phyloP scores from a whole-genome alignment of 345 rosid genomes.

The Corchorus olitorius region DNA sequence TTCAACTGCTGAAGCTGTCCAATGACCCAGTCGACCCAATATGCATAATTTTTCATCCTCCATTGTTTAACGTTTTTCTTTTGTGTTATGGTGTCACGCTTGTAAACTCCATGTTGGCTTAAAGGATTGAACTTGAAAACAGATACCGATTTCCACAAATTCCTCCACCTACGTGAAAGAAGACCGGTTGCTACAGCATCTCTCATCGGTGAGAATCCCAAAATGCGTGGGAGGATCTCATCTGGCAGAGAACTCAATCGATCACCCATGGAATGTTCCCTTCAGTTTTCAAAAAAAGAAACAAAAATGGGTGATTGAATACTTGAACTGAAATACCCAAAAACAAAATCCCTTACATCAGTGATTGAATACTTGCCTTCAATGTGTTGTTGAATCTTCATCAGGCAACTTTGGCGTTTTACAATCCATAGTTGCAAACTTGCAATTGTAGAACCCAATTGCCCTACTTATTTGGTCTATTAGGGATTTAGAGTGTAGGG shows the following conservation, averaged over 20 bases:
- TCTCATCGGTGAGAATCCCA: not conserved
- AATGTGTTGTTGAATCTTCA: no score
- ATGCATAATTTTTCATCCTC: not conserved
- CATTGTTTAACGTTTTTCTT: not conserved
- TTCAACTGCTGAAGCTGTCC: not conserved
- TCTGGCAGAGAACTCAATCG: not conserved
- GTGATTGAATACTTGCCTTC: no score
- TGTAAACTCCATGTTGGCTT: not conserved
- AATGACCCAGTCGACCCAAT: not conserved
- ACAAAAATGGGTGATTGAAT: no score
- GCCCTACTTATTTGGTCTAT: no score
- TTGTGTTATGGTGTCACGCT: not conserved
- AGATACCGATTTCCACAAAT: not conserved
- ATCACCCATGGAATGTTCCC: not conserved
- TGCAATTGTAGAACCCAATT: no score
- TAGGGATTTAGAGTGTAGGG: no score
- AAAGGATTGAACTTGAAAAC: not conserved
- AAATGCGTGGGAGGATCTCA: not conserved
- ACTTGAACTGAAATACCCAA: no score
- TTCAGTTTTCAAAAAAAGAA: not conserved
- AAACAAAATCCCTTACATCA: no score
- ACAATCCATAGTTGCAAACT: no score
- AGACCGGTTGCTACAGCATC: not conserved
- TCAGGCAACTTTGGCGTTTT: no score
- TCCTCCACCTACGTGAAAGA: not conserved